phyloP scores from a whole-genome alignment of 176 grass and related monocot species.

The Eragrostis nindensis region DNA sequence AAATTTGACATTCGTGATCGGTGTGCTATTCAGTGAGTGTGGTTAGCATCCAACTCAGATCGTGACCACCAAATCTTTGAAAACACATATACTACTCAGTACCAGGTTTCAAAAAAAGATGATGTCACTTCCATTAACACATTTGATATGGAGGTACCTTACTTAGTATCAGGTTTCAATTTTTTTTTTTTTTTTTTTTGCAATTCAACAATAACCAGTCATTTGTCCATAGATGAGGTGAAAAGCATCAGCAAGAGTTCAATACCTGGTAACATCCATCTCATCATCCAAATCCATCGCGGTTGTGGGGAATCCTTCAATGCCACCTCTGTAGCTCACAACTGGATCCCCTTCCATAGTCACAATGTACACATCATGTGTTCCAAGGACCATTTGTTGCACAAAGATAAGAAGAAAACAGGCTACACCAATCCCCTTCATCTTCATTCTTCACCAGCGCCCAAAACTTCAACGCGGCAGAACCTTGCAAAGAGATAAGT shows the following conservation, averaged over 20 bases:
- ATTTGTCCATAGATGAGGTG: neutral
- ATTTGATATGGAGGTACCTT: neutral
- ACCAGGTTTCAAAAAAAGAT: neutral
- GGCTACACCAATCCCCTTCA: constrained; percentile 51
- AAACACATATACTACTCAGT: neutral
- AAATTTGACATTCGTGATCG: too few species aligned
- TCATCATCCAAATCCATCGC: constrained; percentile 67
- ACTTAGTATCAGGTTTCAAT: neutral
- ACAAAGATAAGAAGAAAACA: constrained; percentile 62
- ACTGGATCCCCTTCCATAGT: constrained; percentile 86
- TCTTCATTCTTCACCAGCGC: constrained; percentile 49
- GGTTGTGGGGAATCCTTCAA: constrained; percentile 80
- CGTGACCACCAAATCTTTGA: neutral
- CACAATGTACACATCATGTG: constrained; percentile 93
- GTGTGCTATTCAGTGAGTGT: neutral
- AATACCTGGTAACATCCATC: constrained; percentile 83
- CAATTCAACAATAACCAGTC: constrained; percentile 3
- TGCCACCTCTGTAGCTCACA: constrained; percentile 69
- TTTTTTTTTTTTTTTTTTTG: too few species aligned
- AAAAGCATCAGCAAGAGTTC: neutral
- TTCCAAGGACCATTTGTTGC: constrained; percentile 51
- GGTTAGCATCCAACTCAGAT: too few species aligned
- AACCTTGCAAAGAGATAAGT: constrained; percentile 25
- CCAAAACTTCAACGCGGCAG: neutral
- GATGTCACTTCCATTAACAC: neutral